These are phyloP conservation scores for Thyridium curvatum DNA, from an alignment of 2,329 filamentous ascomycete species.

Conservation along the genomic window DNA sequence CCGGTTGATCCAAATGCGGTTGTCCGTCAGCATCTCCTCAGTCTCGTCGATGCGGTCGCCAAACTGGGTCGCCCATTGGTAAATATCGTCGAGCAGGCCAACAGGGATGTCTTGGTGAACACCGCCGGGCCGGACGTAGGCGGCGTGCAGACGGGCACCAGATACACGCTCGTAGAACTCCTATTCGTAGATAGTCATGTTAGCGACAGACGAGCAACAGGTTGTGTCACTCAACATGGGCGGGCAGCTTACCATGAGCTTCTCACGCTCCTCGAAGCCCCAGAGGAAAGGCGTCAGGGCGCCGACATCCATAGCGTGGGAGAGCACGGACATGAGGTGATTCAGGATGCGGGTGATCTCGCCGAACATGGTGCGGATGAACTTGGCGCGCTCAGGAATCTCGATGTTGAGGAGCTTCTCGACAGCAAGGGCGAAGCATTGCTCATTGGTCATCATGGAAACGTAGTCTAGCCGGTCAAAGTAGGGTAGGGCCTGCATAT, in stretches of 20 bases:
- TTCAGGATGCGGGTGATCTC: slow-evolving; percentile 93
- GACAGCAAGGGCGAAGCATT: slow-evolving; percentile 90
- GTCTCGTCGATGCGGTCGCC: slow-evolving; percentile 98
- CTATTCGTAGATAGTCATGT: slow-evolving; percentile 37
- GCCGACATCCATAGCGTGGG: slow-evolving; percentile 98
- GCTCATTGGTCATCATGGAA: slow-evolving; percentile 99
- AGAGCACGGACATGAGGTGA: slow-evolving; percentile 95
- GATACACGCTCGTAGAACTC: slow-evolving; percentile 99
- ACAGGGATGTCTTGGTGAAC: slow-evolving; percentile 93
- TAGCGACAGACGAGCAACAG: neutral
- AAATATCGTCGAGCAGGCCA: slow-evolving; percentile 95
- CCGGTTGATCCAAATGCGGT: slow-evolving; percentile 97
- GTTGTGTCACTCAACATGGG: too few species aligned
- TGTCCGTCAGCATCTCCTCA: slow-evolving; percentile 96
- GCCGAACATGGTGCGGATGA: slow-evolving; percentile 90
- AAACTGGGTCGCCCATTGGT: slow-evolving; percentile 99
- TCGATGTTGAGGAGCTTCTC: slow-evolving; percentile 98
- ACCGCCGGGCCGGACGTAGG: slow-evolving; percentile 93
- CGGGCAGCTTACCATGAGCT: slow-evolving; percentile 95
- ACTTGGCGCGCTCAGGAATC: slow-evolving; percentile 92
- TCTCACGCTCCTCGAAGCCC: slow-evolving; percentile 99
- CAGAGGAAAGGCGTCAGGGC: slow-evolving; percentile 96
- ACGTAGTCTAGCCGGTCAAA: slow-evolving; percentile 99
- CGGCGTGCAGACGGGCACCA: slow-evolving; percentile 92
- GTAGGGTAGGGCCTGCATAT: slow-evolving; percentile 95